Conservation (phyloP, 1,139 yeast genomes). For the Suhomyces terraborum region DNA sequence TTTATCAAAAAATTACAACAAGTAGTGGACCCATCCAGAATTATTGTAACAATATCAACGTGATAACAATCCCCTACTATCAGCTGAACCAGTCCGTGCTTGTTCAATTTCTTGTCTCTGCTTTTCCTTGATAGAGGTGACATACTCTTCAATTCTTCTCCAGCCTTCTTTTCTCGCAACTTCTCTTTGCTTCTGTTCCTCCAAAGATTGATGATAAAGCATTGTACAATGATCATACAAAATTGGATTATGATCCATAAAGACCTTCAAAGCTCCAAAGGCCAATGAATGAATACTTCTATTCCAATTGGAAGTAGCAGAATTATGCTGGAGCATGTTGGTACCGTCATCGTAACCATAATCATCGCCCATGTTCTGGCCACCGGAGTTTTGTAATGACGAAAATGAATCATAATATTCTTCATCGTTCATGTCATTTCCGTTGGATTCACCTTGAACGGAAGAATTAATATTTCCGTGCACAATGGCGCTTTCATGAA, state of each 20-base stretch:
- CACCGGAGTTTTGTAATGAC: constrained; percentile 34
- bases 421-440: constrained; percentile 42
- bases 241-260: constrained; percentile 91
- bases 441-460: constrained; percentile 19
- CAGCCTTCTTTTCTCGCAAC: constrained; percentile 69
- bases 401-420: constrained; percentile 50
- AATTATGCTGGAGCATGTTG: constrained; percentile 35
- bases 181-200: constrained; percentile 64
- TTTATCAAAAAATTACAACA: not conserved
- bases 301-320: constrained; percentile 72
- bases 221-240: constrained; percentile 91
- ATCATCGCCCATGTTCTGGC: constrained; percentile 17
- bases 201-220: constrained; percentile 74
- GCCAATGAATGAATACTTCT: constrained; percentile 90
- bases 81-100: constrained; percentile 4
- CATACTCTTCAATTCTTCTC: constrained; percentile 71
- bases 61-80: constrained; percentile 9
- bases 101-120: constrained; percentile 14
- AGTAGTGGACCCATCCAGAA: constrained; percentile 6
- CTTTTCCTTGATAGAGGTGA: constrained; percentile 31
- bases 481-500: constrained; percentile 11
- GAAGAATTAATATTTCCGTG: constrained; percentile 9
- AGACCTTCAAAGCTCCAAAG: constrained; percentile 85
- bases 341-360: constrained; percentile 21
- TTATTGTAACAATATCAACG: constrained; percentile 4